Evolutionary conservation across 1,284 basidiomycete species (phyloP), one percentile per base, ranked within the genome.

Genomic region (Cutaneotrichosporon cutaneum): DNA sequence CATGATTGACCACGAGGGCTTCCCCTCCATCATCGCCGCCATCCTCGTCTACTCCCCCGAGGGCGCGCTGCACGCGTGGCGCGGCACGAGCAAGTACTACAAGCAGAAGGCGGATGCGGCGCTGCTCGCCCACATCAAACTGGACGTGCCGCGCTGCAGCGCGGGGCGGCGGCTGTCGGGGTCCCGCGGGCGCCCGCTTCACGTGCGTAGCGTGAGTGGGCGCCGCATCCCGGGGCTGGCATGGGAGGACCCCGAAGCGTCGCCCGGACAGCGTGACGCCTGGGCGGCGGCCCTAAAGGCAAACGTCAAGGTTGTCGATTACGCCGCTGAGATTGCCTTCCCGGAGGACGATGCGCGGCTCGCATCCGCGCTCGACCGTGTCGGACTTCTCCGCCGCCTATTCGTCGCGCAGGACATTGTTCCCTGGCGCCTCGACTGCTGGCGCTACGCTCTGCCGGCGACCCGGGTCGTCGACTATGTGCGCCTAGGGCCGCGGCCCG

Each of bases 1-100:
- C 32, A 54, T 54, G 52, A 54, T 54, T 16, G 52, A 54, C 33
- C 52, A 54, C 35, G 52, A 54, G 10, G 52, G 52, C 1, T 54
- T 54, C 52, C 52, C 52, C 6, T 21, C 21, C 13, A 54, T 54
- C 35, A 16, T 54, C 22, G 33, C 35, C 21, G 5, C 35, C 52
- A 36, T 54, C 10, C 35, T 54, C 11, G 33, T 21, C 11, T 35
- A 35, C 14, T 35, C 52, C 11, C 24, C 52, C 7, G 52, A 54
- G 13, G 7, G 2, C 4, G 52, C 35, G 13, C 35, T 54, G 13
- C 22, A 16, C n/a, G 18, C 35, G 24, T 54, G 33, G 33, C 52
- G 52, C n/a, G 52, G 18, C 22, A 54, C 52, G 16, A 39, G 33
- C 13, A n/a, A 11, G 33, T 13, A 21, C 1, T 54, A 39, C 35